Base-by-base conservation (phyloP, 345 rosid genomes). In the Hibiscus tridactylites region DNA sequence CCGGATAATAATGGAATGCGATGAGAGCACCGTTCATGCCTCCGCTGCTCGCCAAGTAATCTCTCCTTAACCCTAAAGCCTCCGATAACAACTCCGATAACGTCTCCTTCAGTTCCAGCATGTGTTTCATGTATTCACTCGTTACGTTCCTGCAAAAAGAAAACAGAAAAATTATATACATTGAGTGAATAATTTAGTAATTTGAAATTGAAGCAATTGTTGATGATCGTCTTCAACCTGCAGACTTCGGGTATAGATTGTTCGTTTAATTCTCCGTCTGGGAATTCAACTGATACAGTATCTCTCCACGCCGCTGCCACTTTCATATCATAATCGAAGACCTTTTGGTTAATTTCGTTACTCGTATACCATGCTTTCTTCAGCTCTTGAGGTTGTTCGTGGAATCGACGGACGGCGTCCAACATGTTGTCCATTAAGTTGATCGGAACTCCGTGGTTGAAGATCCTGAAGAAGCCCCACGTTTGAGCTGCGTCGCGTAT, bases 381-480 rank as follows among this genome's bases (percentile, higher is more conserved):
- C 47, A 44, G 3, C 3, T 44, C 47, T 44, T 44, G 47, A 10
- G 47, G 47, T 10, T 44, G 47, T 44, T 44, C 47, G 2, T 44
- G 47, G 47, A 44, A 44, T 73, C 83, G 46, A 33, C 76, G 73
- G 2, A 76, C 73, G 1, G 74, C 70, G 7, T 74, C 85, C 31
- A 79, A 12, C 84, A 86, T 80, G 9, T 79, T 76, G 10, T 77
- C 80, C 81, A 84, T 78, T 9, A 82, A 75, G n/a, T 53, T 15
- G 0, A 49, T 72, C 1, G 86, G 82, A 66, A 84, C 60, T 50
- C 80, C 87, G 59, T 86, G 83, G 37, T 83, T 81, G 8, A 83
- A 74, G 61, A 85, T 61, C 50, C 83, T 83, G 68, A 85, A 83
- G 57, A 83, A 68, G 5, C 83, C 88, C 85, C 88, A 81, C 17